A percentile compares a stretch with the other conserved stretches of the same genome.
phyloP scores from a whole-genome alignment of 2,329 filamentous ascomycete genomes.

The Chaetomiaceae sp. region DNA sequence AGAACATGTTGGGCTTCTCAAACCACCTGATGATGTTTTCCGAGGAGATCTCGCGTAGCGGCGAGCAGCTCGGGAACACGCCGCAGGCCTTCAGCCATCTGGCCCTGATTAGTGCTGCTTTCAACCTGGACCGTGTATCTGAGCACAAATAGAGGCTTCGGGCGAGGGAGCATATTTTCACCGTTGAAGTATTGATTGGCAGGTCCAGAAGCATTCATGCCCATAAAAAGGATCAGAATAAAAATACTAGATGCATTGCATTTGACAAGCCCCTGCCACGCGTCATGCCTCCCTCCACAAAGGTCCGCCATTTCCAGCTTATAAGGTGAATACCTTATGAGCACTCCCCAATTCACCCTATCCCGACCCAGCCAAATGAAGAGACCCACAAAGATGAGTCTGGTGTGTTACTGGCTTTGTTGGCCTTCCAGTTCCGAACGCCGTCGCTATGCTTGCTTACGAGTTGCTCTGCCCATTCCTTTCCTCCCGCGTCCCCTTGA shows the following conservation, averaged over 20 bases:
- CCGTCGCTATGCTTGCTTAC: conserved; percentile 38
- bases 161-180: too few species aligned
- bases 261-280: too few species aligned
- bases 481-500: neutral
- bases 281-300: too few species aligned
- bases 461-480: neutral
- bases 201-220: too few species aligned
- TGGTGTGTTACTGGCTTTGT: neutral
- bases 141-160: conserved; percentile 27
- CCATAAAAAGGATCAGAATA: too few species aligned
- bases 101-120: conserved; percentile 68
- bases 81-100: conserved; percentile 75
- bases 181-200: too few species aligned
- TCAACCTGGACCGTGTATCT: conserved; percentile 57
- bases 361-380: too few species aligned
- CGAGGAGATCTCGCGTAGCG: conserved; percentile 68
- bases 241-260: too few species aligned
- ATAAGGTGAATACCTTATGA: too few species aligned
- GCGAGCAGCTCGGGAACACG: conserved; percentile 73
- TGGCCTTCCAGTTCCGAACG: conserved; percentile 28
- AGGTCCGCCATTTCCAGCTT: too few species aligned
- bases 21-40: conserved; percentile 76
- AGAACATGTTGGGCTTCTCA: conserved; percentile 70
- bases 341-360: too few species aligned
- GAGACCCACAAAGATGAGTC: neutral